Conservation (phyloP, 306 rosid species). For the Carpinus fangiana region DNA sequence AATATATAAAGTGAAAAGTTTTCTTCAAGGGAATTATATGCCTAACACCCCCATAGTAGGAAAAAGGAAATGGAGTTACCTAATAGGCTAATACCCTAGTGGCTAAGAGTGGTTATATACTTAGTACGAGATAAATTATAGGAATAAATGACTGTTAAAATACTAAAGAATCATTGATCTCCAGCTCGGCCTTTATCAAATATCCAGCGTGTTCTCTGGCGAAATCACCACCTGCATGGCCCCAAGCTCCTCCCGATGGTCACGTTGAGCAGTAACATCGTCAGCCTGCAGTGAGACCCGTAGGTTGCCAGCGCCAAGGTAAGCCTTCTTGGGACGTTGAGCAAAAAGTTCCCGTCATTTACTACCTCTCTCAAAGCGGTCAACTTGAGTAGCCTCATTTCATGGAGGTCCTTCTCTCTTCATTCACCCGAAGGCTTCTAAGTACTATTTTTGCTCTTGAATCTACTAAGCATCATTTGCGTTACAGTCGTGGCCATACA, state of each 20-base stretch:
- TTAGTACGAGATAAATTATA: too few relatives aligned
- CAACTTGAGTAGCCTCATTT: constrained; percentile 78
- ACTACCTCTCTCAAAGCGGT: constrained; percentile 60
- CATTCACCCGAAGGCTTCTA: too few relatives aligned
- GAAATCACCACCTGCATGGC: constrained; percentile 49
- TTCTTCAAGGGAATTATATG: too few relatives aligned
- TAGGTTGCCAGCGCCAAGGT: constrained; percentile 4
- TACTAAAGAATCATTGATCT: neutral
- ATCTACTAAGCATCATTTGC: too few relatives aligned
- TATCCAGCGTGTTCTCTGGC: constrained; percentile 41
- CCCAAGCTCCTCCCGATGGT: constrained; percentile 58
- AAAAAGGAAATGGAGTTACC: too few relatives aligned
- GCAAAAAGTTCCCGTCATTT: constrained; percentile 46
- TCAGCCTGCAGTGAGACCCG: constrained; percentile 15
- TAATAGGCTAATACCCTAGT: too few relatives aligned
- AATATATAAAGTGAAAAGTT: too few relatives aligned
- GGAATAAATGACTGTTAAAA: too few relatives aligned
- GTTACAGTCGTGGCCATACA: too few relatives aligned
- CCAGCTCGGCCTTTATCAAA: constrained; percentile 43
- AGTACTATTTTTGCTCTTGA: too few relatives aligned
- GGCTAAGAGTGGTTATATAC: too few relatives aligned
- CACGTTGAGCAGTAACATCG: constrained; percentile 57
- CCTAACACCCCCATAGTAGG: too few relatives aligned
- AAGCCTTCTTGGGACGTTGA: constrained; percentile 18
- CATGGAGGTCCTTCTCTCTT: constrained; percentile 32